Evolutionary conservation across 83 land plant species (phyloP).

Genomic region (Thuja plicata): DNA sequence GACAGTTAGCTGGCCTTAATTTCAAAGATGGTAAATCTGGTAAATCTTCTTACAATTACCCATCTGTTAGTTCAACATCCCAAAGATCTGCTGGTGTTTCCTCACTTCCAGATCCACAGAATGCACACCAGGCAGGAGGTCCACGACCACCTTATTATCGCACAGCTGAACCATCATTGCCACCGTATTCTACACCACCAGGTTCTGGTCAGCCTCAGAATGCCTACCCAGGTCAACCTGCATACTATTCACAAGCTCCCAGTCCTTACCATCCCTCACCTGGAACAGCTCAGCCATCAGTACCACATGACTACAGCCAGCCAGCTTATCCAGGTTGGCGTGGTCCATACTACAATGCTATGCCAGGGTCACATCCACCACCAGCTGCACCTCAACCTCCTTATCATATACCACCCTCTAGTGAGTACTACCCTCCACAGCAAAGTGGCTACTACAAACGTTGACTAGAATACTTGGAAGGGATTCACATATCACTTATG

Average conservation of each 20-base stretch:
- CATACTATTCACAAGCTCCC: constrained; percentile 55
- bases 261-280: constrained; percentile 46
- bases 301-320: constrained; percentile 69
- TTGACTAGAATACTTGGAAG: background rate
- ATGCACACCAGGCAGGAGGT: constrained; percentile 23
- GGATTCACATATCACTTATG: background rate
- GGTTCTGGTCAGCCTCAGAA: constrained; percentile 38
- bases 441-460: constrained; percentile 60
- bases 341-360: constrained; percentile 83
- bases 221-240: constrained; percentile 28
- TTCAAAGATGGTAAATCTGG: constrained; percentile 50
- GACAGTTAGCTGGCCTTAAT: constrained; percentile 76
- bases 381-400: constrained; percentile 49
- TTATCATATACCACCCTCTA: constrained; percentile 39
- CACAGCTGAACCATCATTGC: constrained; percentile 35
- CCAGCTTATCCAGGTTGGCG: constrained; percentile 98
- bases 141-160: constrained; percentile 38
- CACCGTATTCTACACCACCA: constrained; percentile 31
- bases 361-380: constrained; percentile 29
- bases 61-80: constrained; percentile 40
- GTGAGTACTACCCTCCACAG: constrained; percentile 53
- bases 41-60: constrained; percentile 48
- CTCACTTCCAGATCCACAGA: constrained; percentile 15
- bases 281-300: constrained; percentile 38
- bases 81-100: constrained; percentile 12